Evolutionary conservation across 768 basidiomycete species (phyloP).

Genomic region (Termitomyces sp.): DNA sequence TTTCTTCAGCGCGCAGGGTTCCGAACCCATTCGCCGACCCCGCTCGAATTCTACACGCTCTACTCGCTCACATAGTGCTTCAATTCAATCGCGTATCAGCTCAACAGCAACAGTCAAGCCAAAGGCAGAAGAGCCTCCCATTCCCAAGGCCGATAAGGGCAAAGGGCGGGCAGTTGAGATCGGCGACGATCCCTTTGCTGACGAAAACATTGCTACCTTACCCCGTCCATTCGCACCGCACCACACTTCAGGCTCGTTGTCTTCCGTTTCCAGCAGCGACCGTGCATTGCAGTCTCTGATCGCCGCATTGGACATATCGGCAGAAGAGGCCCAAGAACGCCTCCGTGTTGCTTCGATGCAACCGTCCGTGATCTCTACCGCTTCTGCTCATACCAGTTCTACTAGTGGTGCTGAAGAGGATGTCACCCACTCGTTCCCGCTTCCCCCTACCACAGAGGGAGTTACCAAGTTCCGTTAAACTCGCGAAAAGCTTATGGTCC

Average conservation of each 20-base stretch:
- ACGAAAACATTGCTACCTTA: slow-evolving; percentile 23
- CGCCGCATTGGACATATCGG: slow-evolving; percentile 53
- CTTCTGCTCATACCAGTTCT: slow-evolving; percentile 24
- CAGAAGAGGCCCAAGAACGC: slow-evolving; percentile 41
- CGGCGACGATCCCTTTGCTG: slow-evolving; percentile 35
- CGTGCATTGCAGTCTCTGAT: slow-evolving; percentile 61
- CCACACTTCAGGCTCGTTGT: slow-evolving; percentile 24
- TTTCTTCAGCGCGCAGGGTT: slow-evolving; percentile 28
- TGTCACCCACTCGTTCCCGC: slow-evolving; percentile 32
- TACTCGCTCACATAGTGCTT: slow-evolving; percentile 28
- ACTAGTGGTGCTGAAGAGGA: slow-evolving; percentile 28
- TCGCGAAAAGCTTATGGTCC: not conserved
- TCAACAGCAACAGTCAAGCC: slow-evolving; percentile 25
- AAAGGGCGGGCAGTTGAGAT: slow-evolving; percentile 11
- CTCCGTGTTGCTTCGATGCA: slow-evolving; percentile 57
- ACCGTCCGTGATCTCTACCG: slow-evolving; percentile 37
- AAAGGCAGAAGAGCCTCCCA: not conserved
- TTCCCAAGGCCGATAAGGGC: slow-evolving; percentile 20
- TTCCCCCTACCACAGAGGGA: slow-evolving; percentile 25
- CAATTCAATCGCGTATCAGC: slow-evolving; percentile 30
- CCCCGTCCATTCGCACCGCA: slow-evolving; percentile 30
- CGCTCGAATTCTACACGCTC: slow-evolving; percentile 36
- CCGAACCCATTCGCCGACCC: slow-evolving; percentile 17
- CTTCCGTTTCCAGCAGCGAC: slow-evolving; percentile 40
- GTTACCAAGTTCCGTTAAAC: slow-evolving; percentile 5